phyloP scores from a whole-genome alignment of 2,329 filamentous ascomycete species.

The Zasmidium cellare region DNA sequence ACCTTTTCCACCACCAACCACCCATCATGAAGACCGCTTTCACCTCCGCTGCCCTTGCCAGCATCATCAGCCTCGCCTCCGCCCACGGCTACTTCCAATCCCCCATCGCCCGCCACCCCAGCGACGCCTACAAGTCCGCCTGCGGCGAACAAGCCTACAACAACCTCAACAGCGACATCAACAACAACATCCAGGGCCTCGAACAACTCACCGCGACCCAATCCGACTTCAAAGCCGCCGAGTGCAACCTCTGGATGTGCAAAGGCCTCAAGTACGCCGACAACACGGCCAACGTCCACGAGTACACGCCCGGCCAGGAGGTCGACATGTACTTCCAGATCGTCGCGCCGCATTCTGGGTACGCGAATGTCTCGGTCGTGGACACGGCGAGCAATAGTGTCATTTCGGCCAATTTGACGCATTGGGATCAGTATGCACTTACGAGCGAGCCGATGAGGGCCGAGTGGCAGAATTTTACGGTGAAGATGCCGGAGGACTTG shows the following conservation, averaged over 20 bases:
- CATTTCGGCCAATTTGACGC: conserved; percentile 55
- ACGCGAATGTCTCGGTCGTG: conserved; percentile 61
- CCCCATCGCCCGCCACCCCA: conserved; percentile 53
- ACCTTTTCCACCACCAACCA: too few relatives aligned
- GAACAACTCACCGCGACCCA: conserved; percentile 47
- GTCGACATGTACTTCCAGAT: conserved; percentile 50
- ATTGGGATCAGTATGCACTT: conserved; percentile 58
- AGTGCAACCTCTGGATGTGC: conserved; percentile 34
- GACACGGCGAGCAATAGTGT: conserved; percentile 53
- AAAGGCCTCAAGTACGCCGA: conserved; percentile 60
- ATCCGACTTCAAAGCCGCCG: conserved; percentile 24
- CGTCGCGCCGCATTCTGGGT: conserved; percentile 55
- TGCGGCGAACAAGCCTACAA: conserved; percentile 58
- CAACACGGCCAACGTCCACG: conserved; percentile 54
- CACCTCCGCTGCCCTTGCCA: conserved; percentile 44
- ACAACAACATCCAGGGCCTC: conserved; percentile 59
- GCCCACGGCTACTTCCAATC: conserved; percentile 56
- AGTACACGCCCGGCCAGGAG: conserved; percentile 52
- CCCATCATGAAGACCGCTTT: conserved; percentile 20
- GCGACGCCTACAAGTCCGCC: conserved; percentile 51
- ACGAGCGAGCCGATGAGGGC: conserved; percentile 43
- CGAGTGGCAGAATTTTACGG: conserved; percentile 51
- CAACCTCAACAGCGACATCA: conserved; percentile 57
- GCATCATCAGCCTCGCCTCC: conserved; percentile 48
- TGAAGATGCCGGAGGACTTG: conserved; percentile 56